Evolutionary conservation across 192 early-diverging fungal genomes (phyloP), one percentile per base, ranked within the genome.

Genomic region (Geranomyces michiganensis): DNA sequence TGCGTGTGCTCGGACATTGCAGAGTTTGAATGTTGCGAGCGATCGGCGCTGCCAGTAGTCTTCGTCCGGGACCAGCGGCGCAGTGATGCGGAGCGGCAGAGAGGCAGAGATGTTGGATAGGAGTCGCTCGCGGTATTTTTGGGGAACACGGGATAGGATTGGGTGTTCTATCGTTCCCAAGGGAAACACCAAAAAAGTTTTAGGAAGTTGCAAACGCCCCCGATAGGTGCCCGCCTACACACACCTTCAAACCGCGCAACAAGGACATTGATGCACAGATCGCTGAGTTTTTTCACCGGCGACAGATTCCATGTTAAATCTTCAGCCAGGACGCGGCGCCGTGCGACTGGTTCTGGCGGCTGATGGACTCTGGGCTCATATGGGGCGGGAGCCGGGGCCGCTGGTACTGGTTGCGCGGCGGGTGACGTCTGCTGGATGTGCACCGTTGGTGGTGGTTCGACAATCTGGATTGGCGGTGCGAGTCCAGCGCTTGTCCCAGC

Each of bases 281-380:
- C 79, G 13, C 69, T 74, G n/a, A 88, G 74, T n/a, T 75, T 78
- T 56, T 84, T 74, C 14, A 88, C 83, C 9, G 82, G 60, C 6
- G 86, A 80, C 15, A 88, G 77, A 63, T 88, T 88, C 86, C 86
- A 88, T 44, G 82, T 72, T 17, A 73, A 68, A 67, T 88, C 84
- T 66, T 88, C 86, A 17, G 82, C 84, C 14, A 87, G 70, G 30
- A 86, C 79, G 41, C 84, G 65, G 8, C 85, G 68, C 65, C 84
- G 75, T 10, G 72, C 75, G 7, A 53, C 51, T n/a, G 51, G 51
- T 7, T 24, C 24, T 53, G 19, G n/a, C 51, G 19, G 51, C 51
- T 53, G 51, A 53, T 53, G 51, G 7, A 24, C 24, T n/a, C 19
- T 26, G 15, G n/a, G 19, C 17, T 53, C 51, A 15, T 53, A 53